These are phyloP conservation scores for Lactarius trivialis DNA, from an alignment of 768 basidiomycete genomes.

Conservation along the genomic window DNA sequence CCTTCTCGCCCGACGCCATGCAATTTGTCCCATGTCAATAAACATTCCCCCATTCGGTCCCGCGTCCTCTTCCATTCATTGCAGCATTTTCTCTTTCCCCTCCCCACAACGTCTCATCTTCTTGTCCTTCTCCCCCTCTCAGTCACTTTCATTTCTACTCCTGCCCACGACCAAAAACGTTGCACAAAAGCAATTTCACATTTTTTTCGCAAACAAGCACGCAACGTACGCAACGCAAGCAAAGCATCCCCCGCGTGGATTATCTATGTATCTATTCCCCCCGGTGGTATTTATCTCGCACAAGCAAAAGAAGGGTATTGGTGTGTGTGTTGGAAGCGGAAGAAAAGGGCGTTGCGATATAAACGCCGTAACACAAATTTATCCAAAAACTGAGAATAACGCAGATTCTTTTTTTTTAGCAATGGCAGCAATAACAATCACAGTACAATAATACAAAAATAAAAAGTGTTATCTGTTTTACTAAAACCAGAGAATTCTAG, in stretches of 20 bases:
- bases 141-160: neutral
- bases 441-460: neutral
- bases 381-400: neutral
- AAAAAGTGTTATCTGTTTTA: neutral
- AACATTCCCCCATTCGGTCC: constrained; percentile 1
- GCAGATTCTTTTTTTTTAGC: neutral
- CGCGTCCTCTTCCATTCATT: constrained; percentile 11
- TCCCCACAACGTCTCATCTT: neutral
- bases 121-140: neutral
- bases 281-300: constrained; percentile 21
- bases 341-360: neutral
- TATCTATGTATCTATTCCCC: constrained; percentile 23
- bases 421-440: neutral
- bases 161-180: neutral
- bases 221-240: neutral
- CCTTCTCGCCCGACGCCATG: neutral
- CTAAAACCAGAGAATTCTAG: neutral
- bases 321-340: neutral
- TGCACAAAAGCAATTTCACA: constrained; percentile 4
- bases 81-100: neutral
- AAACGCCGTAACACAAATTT: neutral
- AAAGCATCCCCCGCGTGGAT: constrained; percentile 3
- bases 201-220: constrained; percentile 12
- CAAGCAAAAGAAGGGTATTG: constrained; percentile 5
- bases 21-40: constrained; percentile 11